Base-by-base conservation (phyloP, 2,329 filamentous ascomycete genomes). In the Diplodia intermedia region DNA sequence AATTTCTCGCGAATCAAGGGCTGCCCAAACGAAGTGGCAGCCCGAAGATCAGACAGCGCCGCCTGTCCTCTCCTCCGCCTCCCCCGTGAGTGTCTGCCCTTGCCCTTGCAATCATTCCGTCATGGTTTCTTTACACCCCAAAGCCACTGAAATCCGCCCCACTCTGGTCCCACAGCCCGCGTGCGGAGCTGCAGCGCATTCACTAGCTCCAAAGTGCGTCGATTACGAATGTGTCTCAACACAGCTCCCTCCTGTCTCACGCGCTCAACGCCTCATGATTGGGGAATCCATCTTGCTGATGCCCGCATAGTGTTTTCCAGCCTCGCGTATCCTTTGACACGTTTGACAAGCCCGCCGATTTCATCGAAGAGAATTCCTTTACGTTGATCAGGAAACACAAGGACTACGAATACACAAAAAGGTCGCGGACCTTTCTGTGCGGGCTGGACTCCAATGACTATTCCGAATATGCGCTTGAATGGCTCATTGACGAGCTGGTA, bases 391-490 rank as follows among this genome's bases (percentile, higher is more conserved):
- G 91, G 72, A 92, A 93, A 75, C 94, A 97, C 79, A 90, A 90
- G 72, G 92, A 94, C 71, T 97, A 95, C 79, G 89, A 92, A 72
- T 89, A 90, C 71, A 90, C 89, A 52, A 89, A 93, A 69, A 87
- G 92, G 69, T 95, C 92, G 66, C 89, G 94, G 65, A 96, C 92
- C 9, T 97, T 97, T 74, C 89, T 97, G 76, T 94, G 94, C 71
- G 94, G 94, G 23, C 91, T 94, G 20, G 94, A 97, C 79, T 91
- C 94, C 74, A 93, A 97, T 73, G 88, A 92, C 69, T 97, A 97
- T 79, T 97, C 93, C 7, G 92, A 97, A 70, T 95, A 94, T 79
- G 94, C 94, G 18, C 84, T 97, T 20, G 92, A 96, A 79, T 97
- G 93, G 93, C 85, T 97, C 62, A 87, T 97, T 49, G 92, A 96